Base-by-base conservation (phyloP, 371 early-diverging fungal genomes). In the Batrachochytrium dendrobatidis region DNA sequence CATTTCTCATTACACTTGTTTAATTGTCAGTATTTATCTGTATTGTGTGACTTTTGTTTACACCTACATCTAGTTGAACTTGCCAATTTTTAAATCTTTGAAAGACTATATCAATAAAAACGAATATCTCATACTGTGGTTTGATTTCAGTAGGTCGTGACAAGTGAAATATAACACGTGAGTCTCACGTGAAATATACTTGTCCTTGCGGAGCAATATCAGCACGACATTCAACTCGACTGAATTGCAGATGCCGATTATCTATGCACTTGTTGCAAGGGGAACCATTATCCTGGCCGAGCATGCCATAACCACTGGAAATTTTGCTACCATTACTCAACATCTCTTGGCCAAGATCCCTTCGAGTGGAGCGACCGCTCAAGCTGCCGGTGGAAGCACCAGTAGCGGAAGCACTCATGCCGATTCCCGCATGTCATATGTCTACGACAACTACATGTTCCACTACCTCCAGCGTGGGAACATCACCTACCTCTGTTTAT, bases 321-420 rank as follows among this genome's bases (percentile, higher is more conserved):
- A 88, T 76, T 88, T 88, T 61, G 75, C 78, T 30, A 55, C 69
- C 77, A 88, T 92, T 43, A 88, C 89, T 22, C 88, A 90, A 66
- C 87, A 86, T 45, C 91, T 94, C 61, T 81, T 93, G 32, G 89
- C 87, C 63, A 90, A 91, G 73, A 90, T 94, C 45, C 91, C 93
- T 12, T 39, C 39, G 39, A 15, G 15, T 39, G 39, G 15, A n/a
- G 39, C 39, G n/a, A n/a, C 39, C 39, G 12, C 39, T 12, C 15
- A n/a, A 39, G 39, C 39, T 15, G 39, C 39, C 12, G 39, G 39
- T 39, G 39, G 39, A 15, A n/a, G n/a, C n/a, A n/a, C n/a, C n/a
- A n/a, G 39, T 39, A n/a, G 39, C n/a, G 39, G 39, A 15, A n/a
- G 39, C n/a, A n/a, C 15, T 39, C 15, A n/a, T 39, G 39, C 15